phyloP scores from a whole-genome alignment of 2,329 filamentous ascomycete genomes.

The Dothistroma pini region DNA sequence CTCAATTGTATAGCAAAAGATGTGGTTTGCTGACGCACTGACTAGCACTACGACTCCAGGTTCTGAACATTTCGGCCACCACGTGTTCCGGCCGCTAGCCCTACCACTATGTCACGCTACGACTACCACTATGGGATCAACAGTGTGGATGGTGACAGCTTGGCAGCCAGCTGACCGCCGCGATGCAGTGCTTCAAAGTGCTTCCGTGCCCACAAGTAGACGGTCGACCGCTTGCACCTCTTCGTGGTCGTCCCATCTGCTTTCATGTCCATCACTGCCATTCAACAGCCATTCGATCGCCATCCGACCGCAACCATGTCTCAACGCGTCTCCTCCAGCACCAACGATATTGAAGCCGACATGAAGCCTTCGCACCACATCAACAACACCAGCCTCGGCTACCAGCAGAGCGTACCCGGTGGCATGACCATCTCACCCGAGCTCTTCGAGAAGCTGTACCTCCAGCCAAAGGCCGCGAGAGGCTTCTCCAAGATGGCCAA shows the following conservation, averaged over 20 bases:
- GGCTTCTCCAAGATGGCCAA: slow-evolving; percentile 29
- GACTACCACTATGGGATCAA: slow-evolving; percentile 3
- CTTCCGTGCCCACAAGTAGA: background rate
- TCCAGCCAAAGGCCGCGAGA: slow-evolving; percentile 28
- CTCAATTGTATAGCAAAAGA: background rate
- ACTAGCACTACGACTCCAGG: background rate
- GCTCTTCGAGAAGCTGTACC: slow-evolving; percentile 33
- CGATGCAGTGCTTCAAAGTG: background rate
- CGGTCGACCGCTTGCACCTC: slow-evolving; percentile 1
- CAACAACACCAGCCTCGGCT: slow-evolving; percentile 1
- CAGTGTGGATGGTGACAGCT: slow-evolving; percentile 6
- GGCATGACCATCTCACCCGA: slow-evolving; percentile 29
- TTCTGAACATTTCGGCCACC: background rate
- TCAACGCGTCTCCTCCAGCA: slow-evolving; percentile 5
- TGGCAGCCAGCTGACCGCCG: background rate
- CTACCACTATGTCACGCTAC: background rate
- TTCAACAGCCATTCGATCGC: background rate
- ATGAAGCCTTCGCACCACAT: slow-evolving; percentile 4
- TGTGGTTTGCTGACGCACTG: background rate
- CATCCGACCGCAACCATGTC: slow-evolving; percentile 1
- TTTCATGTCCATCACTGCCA: background rate
- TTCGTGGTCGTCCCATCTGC: background rate
- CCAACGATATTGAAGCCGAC: slow-evolving; percentile 4
- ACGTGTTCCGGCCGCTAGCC: background rate
- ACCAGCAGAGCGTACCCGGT: background rate